A percentile compares a stretch with the other conserved stretches of the same genome.
Evolutionary conservation across 129 eudicot genomes (phyloP).

Genomic region (Smallanthus sonchifolius): DNA sequence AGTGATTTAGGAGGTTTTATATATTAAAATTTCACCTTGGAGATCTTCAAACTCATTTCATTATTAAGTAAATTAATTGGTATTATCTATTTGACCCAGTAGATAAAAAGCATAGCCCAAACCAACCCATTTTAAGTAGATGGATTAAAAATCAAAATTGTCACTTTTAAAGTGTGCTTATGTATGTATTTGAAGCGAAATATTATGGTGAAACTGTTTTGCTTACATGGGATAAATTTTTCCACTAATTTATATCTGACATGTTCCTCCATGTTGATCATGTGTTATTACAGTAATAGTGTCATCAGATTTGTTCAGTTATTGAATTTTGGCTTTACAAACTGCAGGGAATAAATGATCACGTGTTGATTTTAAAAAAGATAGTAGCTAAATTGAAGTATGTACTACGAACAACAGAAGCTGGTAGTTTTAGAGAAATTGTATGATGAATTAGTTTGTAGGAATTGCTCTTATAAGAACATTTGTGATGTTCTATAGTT

Average conservation of each 20-base stretch:
- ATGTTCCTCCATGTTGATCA: background rate
- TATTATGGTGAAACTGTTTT: background rate
- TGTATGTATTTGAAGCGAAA: background rate
- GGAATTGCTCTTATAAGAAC: background rate
- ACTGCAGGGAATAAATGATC: slow-evolving; percentile 33
- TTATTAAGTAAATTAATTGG: background rate
- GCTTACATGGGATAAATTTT: background rate
- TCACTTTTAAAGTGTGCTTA: background rate
- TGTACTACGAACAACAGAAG: background rate
- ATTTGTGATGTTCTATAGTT: background rate
- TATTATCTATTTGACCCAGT: background rate
- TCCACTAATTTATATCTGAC: background rate
- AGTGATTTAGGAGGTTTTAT: background rate
- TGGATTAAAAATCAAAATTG: background rate
- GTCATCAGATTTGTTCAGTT: background rate
- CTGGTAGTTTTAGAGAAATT: background rate
- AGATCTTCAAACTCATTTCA: background rate
- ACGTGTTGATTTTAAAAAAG: slow-evolving; percentile 1
- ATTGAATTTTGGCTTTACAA: slow-evolving; percentile 10
- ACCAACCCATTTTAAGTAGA: background rate
- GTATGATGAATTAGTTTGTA: slow-evolving; percentile 8
- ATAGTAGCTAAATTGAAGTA: slow-evolving; percentile 2
- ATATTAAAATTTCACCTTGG: background rate
- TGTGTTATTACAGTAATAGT: background rate
- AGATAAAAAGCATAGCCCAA: background rate